Base-by-base conservation (phyloP, 306 rosid genomes). In the Bauhinia variegata region DNA sequence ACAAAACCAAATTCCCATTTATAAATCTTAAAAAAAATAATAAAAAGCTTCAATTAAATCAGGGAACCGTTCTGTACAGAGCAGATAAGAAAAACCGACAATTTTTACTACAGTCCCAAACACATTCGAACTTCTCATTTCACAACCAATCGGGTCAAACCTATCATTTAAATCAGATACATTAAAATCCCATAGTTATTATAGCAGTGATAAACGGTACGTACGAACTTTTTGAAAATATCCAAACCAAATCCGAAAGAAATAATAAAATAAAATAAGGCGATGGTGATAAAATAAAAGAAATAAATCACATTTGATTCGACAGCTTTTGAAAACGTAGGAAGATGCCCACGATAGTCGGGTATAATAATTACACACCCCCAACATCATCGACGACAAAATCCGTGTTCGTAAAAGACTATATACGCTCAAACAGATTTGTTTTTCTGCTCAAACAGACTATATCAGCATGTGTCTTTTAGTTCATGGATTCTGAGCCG, bases 261-360 rank as follows among this genome's bases (percentile, higher is more conserved):
- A 23, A 23, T 1, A 23, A 23, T 1, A 58, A 51, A 68, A 67
- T 75, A 67, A 65, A 75, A 34, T 43, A 67, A 44, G 65, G n/a
- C 49, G 73, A 56, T 63, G 67, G 63, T 50, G 56, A 74, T 57
- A 69, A 57, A 57, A 79, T 50, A 69, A 74, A 63, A 72, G 69
- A 60, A 73, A 73, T 59, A 73, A 65, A 70, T 70, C 80, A 75
- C 62, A 49, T 71, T 58, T 65, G 72, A 75, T 66, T 70, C 71
- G 52, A 60, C 63, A 13, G 47, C 57, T 70, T 69, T 74, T 51
- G 73, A 63, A 60, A 70, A 69, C 65, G 49, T 42, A 5, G 31
- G 66, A 63, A 41, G 77, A 68, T 42, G 42, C 61, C 65, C 57
- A 74, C 73, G 42, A 62, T 66, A 58, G 69, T 63, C 46, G 79